Percentiles rank a stretch among this genome's conserved stretches.
Conservation (phyloP, 768 basidiomycete species). For the Kwoniella dendrophila region DNA sequence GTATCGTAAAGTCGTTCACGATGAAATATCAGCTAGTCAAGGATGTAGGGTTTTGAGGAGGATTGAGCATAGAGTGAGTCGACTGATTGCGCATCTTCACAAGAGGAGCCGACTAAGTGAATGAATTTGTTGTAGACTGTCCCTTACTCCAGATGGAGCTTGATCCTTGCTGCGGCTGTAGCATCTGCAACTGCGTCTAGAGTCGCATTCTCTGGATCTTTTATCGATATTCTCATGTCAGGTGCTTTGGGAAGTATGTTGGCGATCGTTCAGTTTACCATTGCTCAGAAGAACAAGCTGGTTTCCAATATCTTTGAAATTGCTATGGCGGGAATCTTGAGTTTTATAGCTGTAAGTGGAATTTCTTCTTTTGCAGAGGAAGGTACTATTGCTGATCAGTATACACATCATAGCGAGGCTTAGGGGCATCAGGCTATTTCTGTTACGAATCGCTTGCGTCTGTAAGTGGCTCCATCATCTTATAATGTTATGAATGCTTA, state of each 20-base stretch:
- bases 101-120: neutral
- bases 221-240: conserved; percentile 45
- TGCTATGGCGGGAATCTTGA: conserved; percentile 43
- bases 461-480: conserved; percentile 19
- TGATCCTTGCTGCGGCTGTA: conserved; percentile 37
- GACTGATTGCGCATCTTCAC: neutral
- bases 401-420: conserved; percentile 10
- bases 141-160: conserved; percentile 25
- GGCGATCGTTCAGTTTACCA: conserved; percentile 37
- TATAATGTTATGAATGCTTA: neutral
- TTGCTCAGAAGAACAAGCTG: conserved; percentile 33
- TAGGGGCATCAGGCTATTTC: conserved; percentile 27
- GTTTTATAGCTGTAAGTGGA: conserved; percentile 41
- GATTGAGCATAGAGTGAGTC: conserved; percentile 36
- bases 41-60: conserved; percentile 42
- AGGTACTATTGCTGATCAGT: conserved; percentile 2
- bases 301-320: conserved; percentile 47
- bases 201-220: conserved; percentile 46
- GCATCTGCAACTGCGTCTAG: conserved; percentile 39
- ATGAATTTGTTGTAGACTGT: conserved; percentile 21
- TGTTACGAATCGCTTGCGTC: conserved; percentile 46
- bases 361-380: neutral
- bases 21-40: conserved; percentile 45
- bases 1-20: conserved; percentile 44
- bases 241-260: conserved; percentile 37